Conservation (phyloP, 768 basidiomycete genomes). For the Rhizopogon rudus region DNA sequence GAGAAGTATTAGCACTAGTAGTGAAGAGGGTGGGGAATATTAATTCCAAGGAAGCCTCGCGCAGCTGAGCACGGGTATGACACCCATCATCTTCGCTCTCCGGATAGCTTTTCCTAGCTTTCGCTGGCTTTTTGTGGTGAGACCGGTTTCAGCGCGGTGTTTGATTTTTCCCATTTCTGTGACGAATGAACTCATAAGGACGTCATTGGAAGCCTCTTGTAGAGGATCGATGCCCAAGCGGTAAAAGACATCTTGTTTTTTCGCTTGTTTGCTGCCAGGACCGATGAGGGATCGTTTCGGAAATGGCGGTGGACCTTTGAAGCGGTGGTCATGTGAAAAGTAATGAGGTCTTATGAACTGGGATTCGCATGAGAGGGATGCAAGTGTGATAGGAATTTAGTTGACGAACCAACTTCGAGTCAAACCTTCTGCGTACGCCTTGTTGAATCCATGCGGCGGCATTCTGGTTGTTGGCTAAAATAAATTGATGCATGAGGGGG, state of each 20-base stretch:
- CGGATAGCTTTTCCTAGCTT: conserved; percentile 80
- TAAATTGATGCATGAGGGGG: background rate
- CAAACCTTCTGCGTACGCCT: conserved; percentile 24
- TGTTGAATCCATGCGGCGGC: conserved; percentile 15
- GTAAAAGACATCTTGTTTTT: conserved; percentile 61
- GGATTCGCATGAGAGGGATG: background rate
- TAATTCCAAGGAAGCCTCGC: conserved; percentile 15
- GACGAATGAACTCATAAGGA: conserved; percentile 52
- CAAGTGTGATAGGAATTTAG: background rate
- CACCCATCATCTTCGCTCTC: conserved; percentile 87
- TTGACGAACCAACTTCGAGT: conserved; percentile 16
- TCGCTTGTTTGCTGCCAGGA: conserved; percentile 51
- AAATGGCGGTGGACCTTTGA: conserved; percentile 14
- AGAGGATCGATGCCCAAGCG: conserved; percentile 72
- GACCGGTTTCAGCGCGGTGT: conserved; percentile 57
- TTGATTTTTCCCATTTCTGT: conserved; percentile 80
- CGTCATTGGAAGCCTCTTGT: conserved; percentile 56
- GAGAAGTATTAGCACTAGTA: too few relatives aligned
- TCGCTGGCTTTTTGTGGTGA: conserved; percentile 79
- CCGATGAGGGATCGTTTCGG: conserved; percentile 42
- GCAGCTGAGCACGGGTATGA: conserved; percentile 52
- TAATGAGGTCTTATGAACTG: conserved; percentile 47
- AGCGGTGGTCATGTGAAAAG: conserved; percentile 36
- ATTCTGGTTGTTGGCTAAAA: conserved; percentile 4
- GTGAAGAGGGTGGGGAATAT: background rate